Percentiles rank a stretch among this genome's conserved stretches.
phyloP scores from a whole-genome alignment of 805 yeast species.

The Vanderwaltozyma polyspora region DNA sequence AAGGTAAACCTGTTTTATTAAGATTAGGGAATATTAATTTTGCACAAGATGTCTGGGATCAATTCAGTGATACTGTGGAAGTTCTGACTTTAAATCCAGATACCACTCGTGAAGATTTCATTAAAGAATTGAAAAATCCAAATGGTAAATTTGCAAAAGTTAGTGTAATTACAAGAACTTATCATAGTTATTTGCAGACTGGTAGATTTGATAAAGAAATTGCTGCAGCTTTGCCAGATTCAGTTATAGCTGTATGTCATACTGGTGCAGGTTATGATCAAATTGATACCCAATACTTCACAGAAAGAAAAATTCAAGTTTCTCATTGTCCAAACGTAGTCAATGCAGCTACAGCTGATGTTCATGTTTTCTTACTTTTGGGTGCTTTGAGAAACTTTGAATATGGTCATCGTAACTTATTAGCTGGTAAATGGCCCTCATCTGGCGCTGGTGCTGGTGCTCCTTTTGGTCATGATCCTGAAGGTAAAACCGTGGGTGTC shows the following conservation, averaged over 20 bases:
- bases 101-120: conserved; percentile 28
- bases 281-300: conserved; percentile 45
- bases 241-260: conserved; percentile 45
- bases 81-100: conserved; percentile 36
- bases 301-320: conserved; percentile 45
- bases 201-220: conserved; percentile 60
- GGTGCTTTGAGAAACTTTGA: conserved; percentile 62
- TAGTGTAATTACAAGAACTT: conserved; percentile 40
- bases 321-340: conserved; percentile 58
- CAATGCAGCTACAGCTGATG: conserved; percentile 61
- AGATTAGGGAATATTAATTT: conserved; percentile 50
- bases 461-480: conserved; percentile 63
- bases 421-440: conserved; percentile 52
- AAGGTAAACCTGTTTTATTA: conserved; percentile 54
- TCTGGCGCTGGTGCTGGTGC: conserved; percentile 47
- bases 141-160: conserved; percentile 23
- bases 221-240: conserved; percentile 40
- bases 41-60: conserved; percentile 60
- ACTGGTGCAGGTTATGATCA: conserved; percentile 74
- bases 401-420: conserved; percentile 41
- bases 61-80: conserved; percentile 35
- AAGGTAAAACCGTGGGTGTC: conserved; percentile 65
- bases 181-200: conserved; percentile 38
- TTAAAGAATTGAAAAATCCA: conserved; percentile 24
- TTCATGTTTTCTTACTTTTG: conserved; percentile 51